Base-by-base conservation (phyloP, 2,329 filamentous ascomycete genomes). In the Aspergillus sp. region DNA sequence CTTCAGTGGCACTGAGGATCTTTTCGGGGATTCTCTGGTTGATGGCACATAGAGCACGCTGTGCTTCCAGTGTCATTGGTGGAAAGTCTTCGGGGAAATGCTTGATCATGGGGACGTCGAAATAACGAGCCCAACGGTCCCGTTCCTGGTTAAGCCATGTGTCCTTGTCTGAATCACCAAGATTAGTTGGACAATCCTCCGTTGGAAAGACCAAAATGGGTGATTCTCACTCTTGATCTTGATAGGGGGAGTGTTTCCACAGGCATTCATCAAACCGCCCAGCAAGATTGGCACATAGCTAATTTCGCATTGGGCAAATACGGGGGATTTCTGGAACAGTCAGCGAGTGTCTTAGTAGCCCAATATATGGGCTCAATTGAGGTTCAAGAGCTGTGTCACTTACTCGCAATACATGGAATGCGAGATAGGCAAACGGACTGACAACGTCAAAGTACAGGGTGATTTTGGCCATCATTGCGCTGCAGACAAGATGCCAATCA, bases 391-490 rank as follows among this genome's bases (percentile, higher is more conserved):
- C 61, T 10, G 9, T 28, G n/a, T 19, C 9, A 38, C 74, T 51
- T 65, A 79, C 78, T 58, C 71, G 67, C 27, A 77, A 59, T 30
- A 80, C 62, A 53, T 77, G 73, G 57, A 79, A 83, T 3, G 75
- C 79, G 44, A 81, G 68, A 52, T 82, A 83, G 1, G 70, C 76
- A 59, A 83, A 83, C 1, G 80, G 80, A 47, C 73, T 77, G 26
- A 83, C 71, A 8, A 80, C 68, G 63, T 83, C 79, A 37, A 82
- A 59, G 51, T 77, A 82, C 10, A 83, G 64, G 0, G 74, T 79
- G 41, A 83, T 68, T 54, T 74, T 74, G 4, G 74, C 19, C 19
- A 19, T 19, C 4, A 19, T 19, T 19, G 19, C 19, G 19, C 2
- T 19, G 19, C 19, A 19, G 19, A 19, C 19, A 19, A 19, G 19